phyloP scores from a whole-genome alignment of 2,329 filamentous ascomycete species.

The Cercospora zeina region DNA sequence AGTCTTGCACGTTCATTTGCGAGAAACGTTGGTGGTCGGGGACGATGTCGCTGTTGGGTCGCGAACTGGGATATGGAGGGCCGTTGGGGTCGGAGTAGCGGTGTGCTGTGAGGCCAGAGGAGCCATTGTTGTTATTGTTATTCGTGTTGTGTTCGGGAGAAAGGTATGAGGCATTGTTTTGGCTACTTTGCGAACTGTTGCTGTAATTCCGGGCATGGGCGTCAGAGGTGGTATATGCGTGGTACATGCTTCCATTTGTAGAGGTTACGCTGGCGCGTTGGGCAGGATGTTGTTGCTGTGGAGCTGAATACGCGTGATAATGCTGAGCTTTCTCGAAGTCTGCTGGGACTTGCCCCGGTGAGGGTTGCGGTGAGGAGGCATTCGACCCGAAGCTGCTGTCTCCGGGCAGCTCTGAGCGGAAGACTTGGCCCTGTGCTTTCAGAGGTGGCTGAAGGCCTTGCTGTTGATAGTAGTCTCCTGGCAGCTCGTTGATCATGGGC shows the following conservation, averaged over 20 bases:
- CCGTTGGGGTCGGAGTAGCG: conserved; percentile 19
- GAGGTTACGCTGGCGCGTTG: conserved; percentile 18
- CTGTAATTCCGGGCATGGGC: conserved; percentile 15
- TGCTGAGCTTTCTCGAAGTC: conserved; percentile 18
- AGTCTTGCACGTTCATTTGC: conserved; percentile 17
- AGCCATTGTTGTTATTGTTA: neutral
- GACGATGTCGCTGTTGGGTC: conserved; percentile 22
- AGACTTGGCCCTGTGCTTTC: conserved; percentile 28
- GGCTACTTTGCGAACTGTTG: conserved; percentile 3
- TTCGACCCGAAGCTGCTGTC: conserved; percentile 27
- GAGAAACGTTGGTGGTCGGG: conserved; percentile 34
- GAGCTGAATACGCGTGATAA: conserved; percentile 27
- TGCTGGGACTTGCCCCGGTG: conserved; percentile 21
- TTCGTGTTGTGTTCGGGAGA: neutral
- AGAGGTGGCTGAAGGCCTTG: conserved; percentile 32
- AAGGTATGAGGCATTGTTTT: conserved; percentile 1
- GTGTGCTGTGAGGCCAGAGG: conserved; percentile 10
- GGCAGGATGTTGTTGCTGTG: conserved; percentile 21
- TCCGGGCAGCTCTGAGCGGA: conserved; percentile 36
- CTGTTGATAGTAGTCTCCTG: conserved; percentile 42
- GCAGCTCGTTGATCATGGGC: conserved; percentile 45
- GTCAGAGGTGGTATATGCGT: conserved; percentile 8
- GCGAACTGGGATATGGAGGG: conserved; percentile 19
- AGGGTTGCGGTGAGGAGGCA: conserved; percentile 26
- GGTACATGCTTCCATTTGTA: conserved; percentile 16